Percentiles rank a stretch among this genome's conserved stretches.
Evolutionary conservation across 257 asterid species (phyloP).

Genomic region (Eucommia ulmoides): DNA sequence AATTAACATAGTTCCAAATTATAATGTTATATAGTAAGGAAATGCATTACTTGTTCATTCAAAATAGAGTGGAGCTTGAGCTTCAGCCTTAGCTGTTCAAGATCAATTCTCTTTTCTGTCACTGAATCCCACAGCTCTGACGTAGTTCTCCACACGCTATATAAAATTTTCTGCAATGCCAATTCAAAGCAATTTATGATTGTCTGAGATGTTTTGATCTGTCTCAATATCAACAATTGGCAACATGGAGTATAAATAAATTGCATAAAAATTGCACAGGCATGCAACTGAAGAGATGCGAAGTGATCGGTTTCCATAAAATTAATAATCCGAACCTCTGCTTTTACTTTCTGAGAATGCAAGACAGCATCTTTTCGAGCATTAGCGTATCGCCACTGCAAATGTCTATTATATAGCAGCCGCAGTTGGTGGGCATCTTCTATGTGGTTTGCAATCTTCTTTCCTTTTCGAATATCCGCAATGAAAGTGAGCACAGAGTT

Average conservation of each 20-base stretch:
- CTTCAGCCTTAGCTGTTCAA: conserved; percentile 55
- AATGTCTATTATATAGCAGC: conserved; percentile 63
- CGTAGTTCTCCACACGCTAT: conserved; percentile 42
- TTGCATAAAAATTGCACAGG: not conserved
- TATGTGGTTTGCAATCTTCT: conserved; percentile 47
- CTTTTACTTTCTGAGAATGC: conserved; percentile 39
- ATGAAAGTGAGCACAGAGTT: conserved; percentile 68
- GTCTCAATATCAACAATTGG: not conserved
- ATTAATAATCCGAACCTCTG: conserved; percentile 47
- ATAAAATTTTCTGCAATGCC: conserved; percentile 54
- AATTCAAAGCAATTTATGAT: conserved; percentile 4
- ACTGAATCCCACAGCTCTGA: conserved; percentile 39
- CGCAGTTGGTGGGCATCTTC: conserved; percentile 83
- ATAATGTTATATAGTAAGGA: no score
- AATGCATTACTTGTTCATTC: conserved; percentile 45
- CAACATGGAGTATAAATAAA: not conserved
- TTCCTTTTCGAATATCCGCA: conserved; percentile 68
- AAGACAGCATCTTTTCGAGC: conserved; percentile 42
- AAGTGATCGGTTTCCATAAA: not conserved
- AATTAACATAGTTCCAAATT: no score
- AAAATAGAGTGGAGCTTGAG: conserved; percentile 48
- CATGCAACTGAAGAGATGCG: not conserved
- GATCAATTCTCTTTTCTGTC: conserved; percentile 42
- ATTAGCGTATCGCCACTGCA: conserved; percentile 83
- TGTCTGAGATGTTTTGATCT: not conserved